Conservation (phyloP, 2,329 filamentous ascomycete species). For the Dryadomyces quercus-mongolicae region DNA sequence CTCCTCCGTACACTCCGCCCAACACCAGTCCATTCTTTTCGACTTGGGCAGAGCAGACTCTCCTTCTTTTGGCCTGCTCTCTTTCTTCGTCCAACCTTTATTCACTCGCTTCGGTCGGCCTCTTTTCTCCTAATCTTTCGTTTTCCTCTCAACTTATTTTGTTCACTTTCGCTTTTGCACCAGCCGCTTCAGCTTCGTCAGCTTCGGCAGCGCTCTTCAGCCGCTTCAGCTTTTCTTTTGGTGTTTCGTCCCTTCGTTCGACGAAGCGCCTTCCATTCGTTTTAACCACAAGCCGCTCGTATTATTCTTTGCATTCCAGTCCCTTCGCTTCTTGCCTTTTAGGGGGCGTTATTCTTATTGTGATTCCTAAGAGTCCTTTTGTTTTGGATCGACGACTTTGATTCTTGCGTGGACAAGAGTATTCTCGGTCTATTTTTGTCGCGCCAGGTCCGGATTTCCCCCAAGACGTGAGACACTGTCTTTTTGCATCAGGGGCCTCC, state of each 20-base stretch:
- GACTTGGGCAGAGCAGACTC: neutral
- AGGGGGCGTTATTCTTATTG: neutral
- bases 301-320: neutral
- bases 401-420: neutral
- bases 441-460: neutral
- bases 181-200: neutral
- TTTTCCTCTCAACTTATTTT: neutral
- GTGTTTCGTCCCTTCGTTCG: neutral
- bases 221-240: neutral
- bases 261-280: neutral
- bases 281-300: neutral
- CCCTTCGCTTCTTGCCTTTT: neutral
- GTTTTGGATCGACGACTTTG: constrained; percentile 9
- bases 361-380: neutral
- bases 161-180: constrained; percentile 1
- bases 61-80: neutral
- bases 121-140: neutral
- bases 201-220: too few species aligned
- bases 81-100: neutral
- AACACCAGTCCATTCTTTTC: neutral
- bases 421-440: constrained; percentile 1
- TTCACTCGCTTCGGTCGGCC: neutral
- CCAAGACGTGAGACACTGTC: constrained; percentile 4
- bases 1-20: neutral
- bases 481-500: neutral